Base-by-base conservation (phyloP, 208 protist species). In the Phytomonas sp. region DNA sequence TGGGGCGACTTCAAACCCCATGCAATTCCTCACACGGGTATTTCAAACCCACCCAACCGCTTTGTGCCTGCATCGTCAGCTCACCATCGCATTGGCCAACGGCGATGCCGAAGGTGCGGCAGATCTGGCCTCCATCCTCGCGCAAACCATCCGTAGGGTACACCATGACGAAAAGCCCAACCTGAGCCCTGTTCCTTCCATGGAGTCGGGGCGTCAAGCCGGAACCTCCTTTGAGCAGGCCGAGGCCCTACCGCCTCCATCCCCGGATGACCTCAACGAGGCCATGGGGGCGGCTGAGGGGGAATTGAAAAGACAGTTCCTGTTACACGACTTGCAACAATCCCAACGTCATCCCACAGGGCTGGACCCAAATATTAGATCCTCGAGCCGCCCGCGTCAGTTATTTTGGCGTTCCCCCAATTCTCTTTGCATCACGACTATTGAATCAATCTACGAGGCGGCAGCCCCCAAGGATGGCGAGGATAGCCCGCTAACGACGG, bases 371-470 rank as follows among this genome's bases (percentile, higher is more conserved):
- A 19, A 19, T 23, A 12, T 4, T 10, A 12, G 40, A 49, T 49
- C 12, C 6, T 19, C 14, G 40, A 49, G 40, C 12, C 2, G 40
- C 12, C 40, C 7, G 6, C 40, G 40, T 16, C 40, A 4, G 40
- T 49, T 19, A 2, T 49, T 49, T 49, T 49, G 40, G 90, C 76
- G 82, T 4, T 63, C 78, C 34, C 74, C 86, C 19, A 72, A 71
- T 34, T 65, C 56, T 12, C 79, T 95, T 14, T 83, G 82, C 65
- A 60, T 95, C n/a, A 95, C 87, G 11, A 63, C 93, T 64, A 69
- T 95, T 12, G 90, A 95, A 75, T 79, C 82, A 12, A 61, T 77
- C 26, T 95, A 93, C 72, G 90, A 95, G 78, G 88, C 87, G 61
- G 76, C 76, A 23, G 66, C 90, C 29, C 72, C 79, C 8, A 66